phyloP scores from a whole-genome alignment of 1,139 yeast genomes.

The Yamadazyma atlantica region DNA sequence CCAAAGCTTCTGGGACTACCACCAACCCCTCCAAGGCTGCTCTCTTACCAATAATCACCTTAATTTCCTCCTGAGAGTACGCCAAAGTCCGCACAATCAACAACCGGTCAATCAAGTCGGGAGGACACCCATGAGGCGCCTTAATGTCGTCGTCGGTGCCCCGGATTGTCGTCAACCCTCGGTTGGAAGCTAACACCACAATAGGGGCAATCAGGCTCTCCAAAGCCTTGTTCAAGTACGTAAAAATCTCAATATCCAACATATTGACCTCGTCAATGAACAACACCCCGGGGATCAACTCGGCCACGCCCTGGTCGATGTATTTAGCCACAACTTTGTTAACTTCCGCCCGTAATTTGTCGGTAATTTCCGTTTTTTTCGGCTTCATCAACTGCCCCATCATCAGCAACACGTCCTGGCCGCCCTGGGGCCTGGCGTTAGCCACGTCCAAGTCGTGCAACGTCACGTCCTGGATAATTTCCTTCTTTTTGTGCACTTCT shows the following conservation, averaged over 20 bases:
- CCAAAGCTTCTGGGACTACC: conserved; percentile 66
- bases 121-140: conserved; percentile 96
- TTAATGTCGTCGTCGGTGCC: conserved; percentile 81
- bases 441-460: conserved; percentile 95
- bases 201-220: conserved; percentile 92
- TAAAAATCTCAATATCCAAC: conserved; percentile 95
- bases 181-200: conserved; percentile 91
- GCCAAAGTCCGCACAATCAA: conserved; percentile 90
- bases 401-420: conserved; percentile 97
- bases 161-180: conserved; percentile 88
- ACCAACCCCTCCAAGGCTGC: conserved; percentile 72
- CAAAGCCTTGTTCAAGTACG: conserved; percentile 89
- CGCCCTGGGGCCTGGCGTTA: conserved; percentile 97
- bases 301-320: conserved; percentile 98
- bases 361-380: conserved; percentile 97
- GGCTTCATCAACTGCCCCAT: conserved; percentile 98
- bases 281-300: conserved; percentile 94
- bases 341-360: conserved; percentile 88
- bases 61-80: conserved; percentile 79
- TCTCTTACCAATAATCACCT: conserved; percentile 78
- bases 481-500: conserved; percentile 97
- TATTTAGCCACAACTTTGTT: conserved; percentile 94
- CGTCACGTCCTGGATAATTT: conserved; percentile 95
- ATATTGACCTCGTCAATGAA: conserved; percentile 97
- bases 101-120: conserved; percentile 88